Base-by-base conservation (phyloP, 2,329 filamentous ascomycete genomes). In the Cladosporium oxysporum region DNA sequence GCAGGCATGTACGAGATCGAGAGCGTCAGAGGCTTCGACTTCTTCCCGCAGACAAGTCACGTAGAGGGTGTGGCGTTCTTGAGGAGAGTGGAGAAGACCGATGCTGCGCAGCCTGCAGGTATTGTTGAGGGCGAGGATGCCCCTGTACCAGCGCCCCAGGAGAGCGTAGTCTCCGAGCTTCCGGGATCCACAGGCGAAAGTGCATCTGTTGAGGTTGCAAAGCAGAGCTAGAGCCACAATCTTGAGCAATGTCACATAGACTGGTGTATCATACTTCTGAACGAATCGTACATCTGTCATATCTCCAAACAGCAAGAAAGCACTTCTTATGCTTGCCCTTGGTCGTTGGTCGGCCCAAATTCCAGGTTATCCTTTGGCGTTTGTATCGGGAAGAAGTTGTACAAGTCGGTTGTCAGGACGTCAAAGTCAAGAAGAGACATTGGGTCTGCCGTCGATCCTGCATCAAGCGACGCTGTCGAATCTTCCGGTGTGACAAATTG, bases 11-110 rank as follows among this genome's bases (percentile, higher is more conserved):
- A 97, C 79, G 87, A 90, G 77, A 91, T 99, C 76, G 94, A 98
- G 83, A 96, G 91, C 75, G 79, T 99, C 57, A 85, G 90, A 58
- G 95, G 94, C 0, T 98, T 98, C 75, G 95, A 99, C 77, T 98
- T 99, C 79, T 99, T 99, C 79, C 95, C 95, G 14, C 94, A 98
- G 78, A 90, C 87, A 33, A 84, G 86, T 8, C 87, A 90, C 82
- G 87, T 90, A 1, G 87, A 90, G 74, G 85, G 87, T 16, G 84
- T 89, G 64, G 87, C 87, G 58, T 83, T 89, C 60, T 75, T 89
- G 76, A 84, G 71, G 69, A 77, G 76, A 74, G 82, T 79, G 53
- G 69, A 67, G 33, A 53, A 53, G 21, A 18, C 23, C 14, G 33
- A 41, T 8, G 33, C 12, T 14, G 29, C 11, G 21, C n/a, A 62